Evolutionary conservation across 2,329 filamentous ascomycete species (phyloP).

Genomic region (Paecilomyces variotii): DNA sequence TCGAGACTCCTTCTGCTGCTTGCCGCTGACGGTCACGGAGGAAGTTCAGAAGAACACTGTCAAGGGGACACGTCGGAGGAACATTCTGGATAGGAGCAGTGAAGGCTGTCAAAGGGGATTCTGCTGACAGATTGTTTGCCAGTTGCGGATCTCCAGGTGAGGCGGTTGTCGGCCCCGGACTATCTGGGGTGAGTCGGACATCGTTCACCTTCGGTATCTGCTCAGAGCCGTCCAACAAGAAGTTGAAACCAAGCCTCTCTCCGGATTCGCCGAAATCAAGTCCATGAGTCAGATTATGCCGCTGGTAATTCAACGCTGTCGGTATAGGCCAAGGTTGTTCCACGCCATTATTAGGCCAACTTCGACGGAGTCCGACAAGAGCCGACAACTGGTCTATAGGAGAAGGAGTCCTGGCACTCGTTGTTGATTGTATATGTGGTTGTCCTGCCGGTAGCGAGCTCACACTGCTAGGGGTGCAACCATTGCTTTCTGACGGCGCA

Average conservation of each 20-base stretch:
- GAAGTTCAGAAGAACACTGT: slow-evolving; percentile 73
- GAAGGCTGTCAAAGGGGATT: slow-evolving; percentile 24
- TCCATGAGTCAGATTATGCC: slow-evolving; percentile 41
- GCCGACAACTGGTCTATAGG: slow-evolving; percentile 20
- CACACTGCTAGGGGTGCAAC: slow-evolving; percentile 13
- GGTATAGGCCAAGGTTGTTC: slow-evolving; percentile 24
- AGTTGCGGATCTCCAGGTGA: slow-evolving; percentile 17
- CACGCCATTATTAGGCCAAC: slow-evolving; percentile 11
- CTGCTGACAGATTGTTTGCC: slow-evolving; percentile 14
- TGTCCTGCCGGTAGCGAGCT: slow-evolving; percentile 13
- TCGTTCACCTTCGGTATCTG: slow-evolving; percentile 48
- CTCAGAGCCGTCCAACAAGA: slow-evolving; percentile 57
- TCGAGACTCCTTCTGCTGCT: slow-evolving; percentile 57
- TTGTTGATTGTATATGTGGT: slow-evolving; percentile 20
- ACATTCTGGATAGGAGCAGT: slow-evolving; percentile 50
- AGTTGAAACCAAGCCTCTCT: slow-evolving; percentile 65
- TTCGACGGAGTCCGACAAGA: slow-evolving; percentile 15
- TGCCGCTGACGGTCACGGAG: slow-evolving; percentile 59
- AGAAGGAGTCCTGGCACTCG: slow-evolving; percentile 21
- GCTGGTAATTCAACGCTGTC: slow-evolving; percentile 36
- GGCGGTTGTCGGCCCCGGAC: slow-evolving; percentile 13
- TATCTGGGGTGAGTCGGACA: slow-evolving; percentile 22
- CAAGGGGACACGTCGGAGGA: slow-evolving; percentile 65
- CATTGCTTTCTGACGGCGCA: slow-evolving; percentile 15
- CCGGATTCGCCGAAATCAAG: slow-evolving; percentile 50